Percentiles rank a stretch among this genome's conserved stretches.
Evolutionary conservation across 2,329 filamentous ascomycete species (phyloP).

Genomic region (Cladosporium sp.): DNA sequence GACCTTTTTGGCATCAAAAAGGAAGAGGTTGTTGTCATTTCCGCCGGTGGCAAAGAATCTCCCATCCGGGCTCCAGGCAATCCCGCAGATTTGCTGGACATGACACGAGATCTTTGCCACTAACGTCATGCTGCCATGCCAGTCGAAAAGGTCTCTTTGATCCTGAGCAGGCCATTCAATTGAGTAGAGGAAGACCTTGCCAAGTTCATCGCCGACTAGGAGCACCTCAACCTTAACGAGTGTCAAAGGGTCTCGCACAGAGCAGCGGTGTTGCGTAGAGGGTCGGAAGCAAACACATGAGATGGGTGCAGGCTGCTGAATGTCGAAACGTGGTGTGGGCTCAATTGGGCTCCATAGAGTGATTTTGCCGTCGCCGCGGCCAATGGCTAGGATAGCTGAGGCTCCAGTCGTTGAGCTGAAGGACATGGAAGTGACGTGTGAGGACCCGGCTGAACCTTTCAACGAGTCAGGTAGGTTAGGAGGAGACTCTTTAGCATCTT

Average conservation of each 20-base stretch:
- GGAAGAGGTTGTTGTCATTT: constrained; percentile 84
- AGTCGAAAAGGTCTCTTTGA: constrained; percentile 63
- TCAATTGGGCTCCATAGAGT: constrained; percentile 75
- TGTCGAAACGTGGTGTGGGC: constrained; percentile 66
- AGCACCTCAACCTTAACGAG: constrained; percentile 73
- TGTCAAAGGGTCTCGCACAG: constrained; percentile 45
- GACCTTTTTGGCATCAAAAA: constrained; percentile 68
- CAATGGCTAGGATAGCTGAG: constrained; percentile 79
- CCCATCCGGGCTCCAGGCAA: constrained; percentile 81
- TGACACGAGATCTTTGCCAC: constrained; percentile 75
- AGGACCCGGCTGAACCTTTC: constrained; percentile 45
- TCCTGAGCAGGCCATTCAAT: constrained; percentile 70
- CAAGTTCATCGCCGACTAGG: constrained; percentile 77
- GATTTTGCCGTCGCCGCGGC: constrained; percentile 71
- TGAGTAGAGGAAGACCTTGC: constrained; percentile 81
- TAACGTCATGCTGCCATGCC: constrained; percentile 74
- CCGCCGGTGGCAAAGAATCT: constrained; percentile 78
- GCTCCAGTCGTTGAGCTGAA: constrained; percentile 78
- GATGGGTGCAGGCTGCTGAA: constrained; percentile 66
- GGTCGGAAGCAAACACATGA: constrained; percentile 82
- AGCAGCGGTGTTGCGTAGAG: constrained; percentile 47
- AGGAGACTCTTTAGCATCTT: constrained; percentile 50
- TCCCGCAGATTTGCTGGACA: constrained; percentile 83
- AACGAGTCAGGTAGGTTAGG: constrained; percentile 46
- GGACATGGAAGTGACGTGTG: constrained; percentile 73